Evolutionary conservation across 805 yeast genomes (phyloP).

Genomic region (Peterozyma xylosa): DNA sequence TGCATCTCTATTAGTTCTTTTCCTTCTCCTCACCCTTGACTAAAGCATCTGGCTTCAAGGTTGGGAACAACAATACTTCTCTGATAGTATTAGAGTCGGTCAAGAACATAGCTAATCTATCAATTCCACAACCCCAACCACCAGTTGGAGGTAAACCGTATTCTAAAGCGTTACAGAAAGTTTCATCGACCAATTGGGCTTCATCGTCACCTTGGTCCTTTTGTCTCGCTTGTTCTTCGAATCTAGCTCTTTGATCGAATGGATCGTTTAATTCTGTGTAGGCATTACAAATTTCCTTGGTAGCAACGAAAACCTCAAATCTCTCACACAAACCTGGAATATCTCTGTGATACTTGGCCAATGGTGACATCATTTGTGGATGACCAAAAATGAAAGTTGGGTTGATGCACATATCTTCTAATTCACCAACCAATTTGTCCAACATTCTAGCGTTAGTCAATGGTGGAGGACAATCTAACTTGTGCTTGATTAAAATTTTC

Average conservation of each 20-base stretch:
- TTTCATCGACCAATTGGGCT: slow-evolving; percentile 94
- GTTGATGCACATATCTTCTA: slow-evolving; percentile 89
- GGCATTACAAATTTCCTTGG: slow-evolving; percentile 97
- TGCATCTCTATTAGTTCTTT: slow-evolving; percentile 7
- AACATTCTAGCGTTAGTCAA: slow-evolving; percentile 98
- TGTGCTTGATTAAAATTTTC: slow-evolving; percentile 67
- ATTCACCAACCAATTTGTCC: slow-evolving; percentile 95
- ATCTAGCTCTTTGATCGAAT: slow-evolving; percentile 94
- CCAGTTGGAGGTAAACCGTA: slow-evolving; percentile 99
- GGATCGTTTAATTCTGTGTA: slow-evolving; percentile 99
- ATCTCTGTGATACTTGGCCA: slow-evolving; percentile 92
- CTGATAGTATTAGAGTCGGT: slow-evolving; percentile 94
- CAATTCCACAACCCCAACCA: slow-evolving; percentile 99
- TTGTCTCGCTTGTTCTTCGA: slow-evolving; percentile 98
- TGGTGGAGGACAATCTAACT: slow-evolving; percentile 81
- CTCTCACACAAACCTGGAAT: slow-evolving; percentile 95
- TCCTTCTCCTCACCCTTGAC: slow-evolving; percentile 27
- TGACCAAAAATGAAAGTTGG: slow-evolving; percentile 98
- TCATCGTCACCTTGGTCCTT: slow-evolving; percentile 99
- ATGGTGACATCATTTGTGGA: slow-evolving; percentile 99
- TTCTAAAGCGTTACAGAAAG: slow-evolving; percentile 95
- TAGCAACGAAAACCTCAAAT: slow-evolving; percentile 96
- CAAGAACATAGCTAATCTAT: slow-evolving; percentile 95
- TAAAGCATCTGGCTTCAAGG: slow-evolving; percentile 85
- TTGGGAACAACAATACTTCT: slow-evolving; percentile 97